Conservation (phyloP, 257 asterid species). For the Catharanthus roseus region DNA sequence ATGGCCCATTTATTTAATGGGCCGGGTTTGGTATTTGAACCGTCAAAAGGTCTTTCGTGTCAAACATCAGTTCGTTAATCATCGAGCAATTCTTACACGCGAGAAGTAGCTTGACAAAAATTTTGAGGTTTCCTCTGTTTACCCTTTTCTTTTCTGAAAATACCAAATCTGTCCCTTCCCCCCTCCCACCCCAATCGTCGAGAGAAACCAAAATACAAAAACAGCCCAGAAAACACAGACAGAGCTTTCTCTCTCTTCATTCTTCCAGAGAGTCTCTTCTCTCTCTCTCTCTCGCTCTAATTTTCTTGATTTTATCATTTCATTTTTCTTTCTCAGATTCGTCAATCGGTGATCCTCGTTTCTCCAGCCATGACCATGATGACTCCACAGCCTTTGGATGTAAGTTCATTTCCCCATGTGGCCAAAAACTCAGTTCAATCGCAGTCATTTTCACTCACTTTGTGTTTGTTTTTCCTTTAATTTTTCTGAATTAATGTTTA, state of each 20-base stretch:
- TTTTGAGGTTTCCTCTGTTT: neutral
- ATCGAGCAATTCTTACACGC: neutral
- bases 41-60: neutral
- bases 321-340: conserved; percentile 28
- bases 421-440: neutral
- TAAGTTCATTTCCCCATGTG: conserved; percentile 23
- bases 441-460: conserved; percentile 1
- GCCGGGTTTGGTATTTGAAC: neutral
- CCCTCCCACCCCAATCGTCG: conserved; percentile 2
- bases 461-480: conserved; percentile 16
- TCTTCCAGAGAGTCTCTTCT: neutral
- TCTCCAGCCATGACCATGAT: conserved; percentile 65
- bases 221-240: conserved; percentile 22
- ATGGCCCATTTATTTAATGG: no score
- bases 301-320: conserved; percentile 20
- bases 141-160: neutral
- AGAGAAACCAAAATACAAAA: conserved; percentile 24
- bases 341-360: conserved; percentile 48
- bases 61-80: neutral
- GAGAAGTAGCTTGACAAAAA: neutral
- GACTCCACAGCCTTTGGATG: conserved; percentile 84
- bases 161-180: conserved; percentile 2
- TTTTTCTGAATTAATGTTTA: conserved; percentile 9
- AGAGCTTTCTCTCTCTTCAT: conserved; percentile 19
- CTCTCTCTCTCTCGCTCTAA: neutral